Evolutionary conservation across 2,329 filamentous ascomycete species (phyloP), one percentile per base, ranked within the genome.

Genomic region (Aspergillus fructus): DNA sequence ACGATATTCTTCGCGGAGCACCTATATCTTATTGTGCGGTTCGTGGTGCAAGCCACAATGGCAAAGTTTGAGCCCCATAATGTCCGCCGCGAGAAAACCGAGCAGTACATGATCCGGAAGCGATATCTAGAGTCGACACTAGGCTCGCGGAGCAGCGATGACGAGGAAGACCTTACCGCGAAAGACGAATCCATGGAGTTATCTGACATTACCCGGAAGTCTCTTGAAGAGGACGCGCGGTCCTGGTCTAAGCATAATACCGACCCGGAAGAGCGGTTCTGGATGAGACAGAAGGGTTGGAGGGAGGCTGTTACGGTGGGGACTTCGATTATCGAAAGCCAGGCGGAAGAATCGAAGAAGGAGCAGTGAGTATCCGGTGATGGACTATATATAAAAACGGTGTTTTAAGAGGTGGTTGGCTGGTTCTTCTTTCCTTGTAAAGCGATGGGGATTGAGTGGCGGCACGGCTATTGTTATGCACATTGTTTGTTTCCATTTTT

Each of bases 1-100:
- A 85, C 87, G 19, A 88, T 99, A 56, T 84, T 97, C 65, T 84
- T 96, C 64, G 87, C 91, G 0, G 94, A 99, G 71, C 93, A 99
- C 71, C 77, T 93, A 15, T 97, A 96, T 72, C 84, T 99, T n/a
- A 79, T 87, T 2, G 83, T 90, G 2, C 88, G 93, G 66, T 82
- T 88, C 60, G 83, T 81, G 0, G 89, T 97, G 4, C 85, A 88
- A 41, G 83, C 86, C 53, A 86, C 87, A 4, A 84, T 99, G 65
- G 81, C 80, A 59, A 94, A 92, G 72, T 78, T 97, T 53, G 93
- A 97, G 67, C 93, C 89, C 47, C 90, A 91, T 0, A 93, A 92
- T 1, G 80, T 93, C 56, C 90, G 96, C 67, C 92, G 91, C 73
- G 93, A 96, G 75, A 85, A 89, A 13, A 86, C 86, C 3, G 90